Conservation (phyloP, 2,329 filamentous ascomycete species). For the Amauroascus niger region DNA sequence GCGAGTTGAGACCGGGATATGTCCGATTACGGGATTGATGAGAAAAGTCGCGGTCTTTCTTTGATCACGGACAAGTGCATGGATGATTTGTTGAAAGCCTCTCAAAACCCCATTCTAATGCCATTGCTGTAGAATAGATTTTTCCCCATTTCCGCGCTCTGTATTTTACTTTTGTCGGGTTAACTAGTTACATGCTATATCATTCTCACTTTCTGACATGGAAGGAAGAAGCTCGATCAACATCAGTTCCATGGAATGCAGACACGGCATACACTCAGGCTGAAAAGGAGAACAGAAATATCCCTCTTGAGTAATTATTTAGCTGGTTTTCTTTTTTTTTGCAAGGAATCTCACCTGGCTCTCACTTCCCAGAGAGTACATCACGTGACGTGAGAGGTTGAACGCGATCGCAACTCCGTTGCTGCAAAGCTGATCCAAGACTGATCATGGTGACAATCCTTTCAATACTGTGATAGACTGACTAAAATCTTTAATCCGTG, state of each 20-base stretch:
- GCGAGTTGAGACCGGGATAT: background rate
- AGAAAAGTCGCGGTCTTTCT: background rate
- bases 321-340: too few relatives aligned
- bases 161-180: conserved; percentile 2
- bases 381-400: too few relatives aligned
- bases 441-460: too few relatives aligned
- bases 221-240: background rate
- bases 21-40: background rate
- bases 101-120: background rate
- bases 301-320: background rate
- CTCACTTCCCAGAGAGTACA: too few relatives aligned
- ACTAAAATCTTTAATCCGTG: background rate
- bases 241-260: background rate
- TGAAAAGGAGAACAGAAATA: background rate
- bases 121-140: conserved; percentile 8
- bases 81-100: background rate
- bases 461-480: too few relatives aligned
- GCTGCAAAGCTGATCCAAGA: too few relatives aligned
- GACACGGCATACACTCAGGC: background rate
- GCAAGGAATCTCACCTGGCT: too few relatives aligned
- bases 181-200: too few relatives aligned
- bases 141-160: background rate
- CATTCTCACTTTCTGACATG: background rate
- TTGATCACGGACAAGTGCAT: background rate
- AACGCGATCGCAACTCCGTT: too few relatives aligned